Evolutionary conservation across 441 rosid species (phyloP).

Genomic region (Theobroma grandiflorum): DNA sequence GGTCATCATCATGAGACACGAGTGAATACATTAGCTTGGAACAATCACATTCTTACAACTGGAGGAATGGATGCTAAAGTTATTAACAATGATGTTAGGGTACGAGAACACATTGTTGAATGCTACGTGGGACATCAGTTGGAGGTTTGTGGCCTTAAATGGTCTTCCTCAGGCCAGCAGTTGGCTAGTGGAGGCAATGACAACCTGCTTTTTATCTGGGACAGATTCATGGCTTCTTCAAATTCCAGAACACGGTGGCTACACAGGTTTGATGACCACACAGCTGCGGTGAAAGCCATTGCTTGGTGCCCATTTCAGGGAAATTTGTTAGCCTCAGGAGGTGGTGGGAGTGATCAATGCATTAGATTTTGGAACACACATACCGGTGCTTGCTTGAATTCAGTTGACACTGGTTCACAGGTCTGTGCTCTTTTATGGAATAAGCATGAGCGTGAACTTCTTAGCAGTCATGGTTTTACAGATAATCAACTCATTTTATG

Average conservation of each 20-base stretch:
- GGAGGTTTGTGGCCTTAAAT: conserved; percentile 66
- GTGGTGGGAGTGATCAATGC: conserved; percentile 51
- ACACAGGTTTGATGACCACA: conserved; percentile 62
- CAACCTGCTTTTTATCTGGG: conserved; percentile 65
- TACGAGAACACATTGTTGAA: conserved; percentile 53
- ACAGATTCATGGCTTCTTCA: conserved; percentile 48
- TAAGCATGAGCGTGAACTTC: conserved; percentile 49
- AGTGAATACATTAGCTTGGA: conserved; percentile 62
- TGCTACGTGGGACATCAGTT: conserved; percentile 55
- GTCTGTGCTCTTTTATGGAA: conserved; percentile 52
- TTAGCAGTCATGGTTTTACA: conserved; percentile 55
- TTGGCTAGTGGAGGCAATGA: conserved; percentile 76
- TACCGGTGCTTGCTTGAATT: conserved; percentile 68
- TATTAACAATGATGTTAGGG: conserved; percentile 52
- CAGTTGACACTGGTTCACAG: conserved; percentile 63
- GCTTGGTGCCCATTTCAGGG: conserved; percentile 78
- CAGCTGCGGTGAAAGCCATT: conserved; percentile 68
- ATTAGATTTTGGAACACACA: conserved; percentile 71
- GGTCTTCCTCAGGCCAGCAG: conserved; percentile 66
- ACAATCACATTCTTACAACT: conserved; percentile 51
- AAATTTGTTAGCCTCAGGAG: conserved; percentile 64
- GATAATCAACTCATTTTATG: conserved; percentile 58
- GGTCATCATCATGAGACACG: conserved; percentile 41
- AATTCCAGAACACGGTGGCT: conserved; percentile 55
- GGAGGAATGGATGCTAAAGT: conserved; percentile 54